Evolutionary conservation across 495 filamentous ascomycete genomes (phyloP), one percentile per base, ranked within the genome.

Genomic region (Penicillium goetzii): DNA sequence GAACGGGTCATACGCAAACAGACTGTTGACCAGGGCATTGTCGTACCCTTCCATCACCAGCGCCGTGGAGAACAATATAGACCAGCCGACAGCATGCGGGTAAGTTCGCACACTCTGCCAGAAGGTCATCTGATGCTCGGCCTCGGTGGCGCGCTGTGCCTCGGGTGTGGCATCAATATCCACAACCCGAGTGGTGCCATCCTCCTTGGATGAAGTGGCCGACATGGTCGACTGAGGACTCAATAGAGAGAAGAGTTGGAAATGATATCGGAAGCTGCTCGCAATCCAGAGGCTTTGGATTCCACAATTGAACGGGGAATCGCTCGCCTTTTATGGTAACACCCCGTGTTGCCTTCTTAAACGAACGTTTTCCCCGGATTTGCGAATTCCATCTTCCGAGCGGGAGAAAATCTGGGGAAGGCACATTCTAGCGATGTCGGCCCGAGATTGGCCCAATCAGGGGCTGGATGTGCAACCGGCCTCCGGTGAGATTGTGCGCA

Each of bases 31-130:
- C 26, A 82, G 66, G 12, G 67, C 74, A 3, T 79, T 66, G 56
- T 83, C 79, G 68, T 79, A 84, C 0, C 81, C 82, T 65, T 83
- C 80, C 82, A 84, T 84, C 62, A 81, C 73, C 23, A 84, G 70
- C 9, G 74, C 71, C 2, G 76, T 70, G 0, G 80, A 82, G 30
- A 83, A 64, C 0, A 81, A 63, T 26, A 83, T 62, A 10, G 76
- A 80, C 80, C 80, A 84, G 7, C 60, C 72, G 7, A 83, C 74
- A 11, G 82, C 81, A 59, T 83, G 79, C 2, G 78, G 80, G 60
- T 38, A 77, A 17, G 28, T 51, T 15, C 19, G 43, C 23, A 58
- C 9, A 43, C 56, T 43, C 40, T 58, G 36, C 56, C 36, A 32
- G 5, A 58, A 32, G 28, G 5, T 58, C 56, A 58, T 58, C 26